These are phyloP conservation scores for Ceratobasidium sp. DNA, from an alignment of 1,284 basidiomycete species.

Conservation along the genomic window DNA sequence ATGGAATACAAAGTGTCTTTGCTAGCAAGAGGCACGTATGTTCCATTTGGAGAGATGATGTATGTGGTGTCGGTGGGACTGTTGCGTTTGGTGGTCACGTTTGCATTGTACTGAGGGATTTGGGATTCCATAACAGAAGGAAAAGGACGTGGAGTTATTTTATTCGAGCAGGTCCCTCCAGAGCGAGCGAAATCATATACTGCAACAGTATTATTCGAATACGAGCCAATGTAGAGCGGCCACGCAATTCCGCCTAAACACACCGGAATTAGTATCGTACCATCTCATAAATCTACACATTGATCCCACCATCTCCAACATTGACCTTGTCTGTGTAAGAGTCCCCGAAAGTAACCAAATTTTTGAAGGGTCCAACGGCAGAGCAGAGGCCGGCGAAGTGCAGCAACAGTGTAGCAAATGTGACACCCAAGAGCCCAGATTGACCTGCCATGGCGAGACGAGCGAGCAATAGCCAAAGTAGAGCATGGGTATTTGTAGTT, in stretches of 20 bases:
- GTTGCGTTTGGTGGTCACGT: constrained; percentile 23
- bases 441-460: constrained; percentile 3
- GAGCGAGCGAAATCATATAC: constrained; percentile 62
- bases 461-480: background rate
- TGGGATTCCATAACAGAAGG: constrained; percentile 42
- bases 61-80: constrained; percentile 57
- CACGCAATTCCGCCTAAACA: constrained; percentile 38
- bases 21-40: constrained; percentile 47
- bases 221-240: constrained; percentile 44
- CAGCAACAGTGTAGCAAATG: constrained; percentile 3
- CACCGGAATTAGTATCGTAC: background rate
- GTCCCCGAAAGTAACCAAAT: constrained; percentile 56
- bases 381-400: background rate
- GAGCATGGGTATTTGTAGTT: constrained; percentile 1
- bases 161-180: constrained; percentile 65
- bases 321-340: constrained; percentile 60
- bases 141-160: constrained; percentile 58
- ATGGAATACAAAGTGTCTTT: constrained; percentile 26
- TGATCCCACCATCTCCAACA: constrained; percentile 50
- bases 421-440: background rate
- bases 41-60: constrained; percentile 62
- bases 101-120: constrained; percentile 28
- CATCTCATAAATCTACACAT: background rate
- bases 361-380: constrained; percentile 20
- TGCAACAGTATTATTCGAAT: constrained; percentile 58